Evolutionary conservation across 768 basidiomycete genomes (phyloP).

Genomic region (Phanerochaete carnosa): DNA sequence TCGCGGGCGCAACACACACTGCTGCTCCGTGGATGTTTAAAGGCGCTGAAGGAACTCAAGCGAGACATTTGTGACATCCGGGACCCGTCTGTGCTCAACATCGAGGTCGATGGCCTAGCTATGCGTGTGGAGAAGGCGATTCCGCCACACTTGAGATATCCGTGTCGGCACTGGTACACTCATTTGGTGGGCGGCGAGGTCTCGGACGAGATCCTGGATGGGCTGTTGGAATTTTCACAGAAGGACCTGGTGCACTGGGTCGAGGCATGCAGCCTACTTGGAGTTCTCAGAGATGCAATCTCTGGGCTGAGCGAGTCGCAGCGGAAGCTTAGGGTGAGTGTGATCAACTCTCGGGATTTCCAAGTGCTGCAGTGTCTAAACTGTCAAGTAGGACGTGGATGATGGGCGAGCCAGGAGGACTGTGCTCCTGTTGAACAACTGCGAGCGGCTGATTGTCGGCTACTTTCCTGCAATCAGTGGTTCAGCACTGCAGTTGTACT

Average conservation of each 20-base stretch:
- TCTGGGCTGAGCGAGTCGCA: not conserved
- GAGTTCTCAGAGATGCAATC: constrained; percentile 2
- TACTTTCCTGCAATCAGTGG: too few species aligned
- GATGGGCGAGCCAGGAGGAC: too few species aligned
- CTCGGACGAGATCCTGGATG: not conserved
- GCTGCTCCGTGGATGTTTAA: not conserved
- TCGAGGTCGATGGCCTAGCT: not conserved
- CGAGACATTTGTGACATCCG: constrained; percentile 5
- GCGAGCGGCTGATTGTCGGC: too few species aligned
- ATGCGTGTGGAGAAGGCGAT: constrained; percentile 4
- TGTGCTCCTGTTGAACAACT: too few species aligned
- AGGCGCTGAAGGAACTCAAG: not conserved
- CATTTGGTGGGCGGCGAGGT: constrained; percentile 12
- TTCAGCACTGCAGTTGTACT: too few species aligned
- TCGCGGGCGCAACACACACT: not conserved
- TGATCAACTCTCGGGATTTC: too few species aligned
- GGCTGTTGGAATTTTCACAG: constrained; percentile 13
- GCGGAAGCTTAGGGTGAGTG: not conserved
- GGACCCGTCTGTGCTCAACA: not conserved
- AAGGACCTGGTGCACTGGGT: constrained; percentile 21
- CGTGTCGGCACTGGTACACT: constrained; percentile 19
- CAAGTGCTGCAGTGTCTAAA: too few species aligned
- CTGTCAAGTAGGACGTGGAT: too few species aligned
- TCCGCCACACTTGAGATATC: constrained; percentile 17
- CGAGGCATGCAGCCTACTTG: constrained; percentile 12